Evolutionary conservation across 106 monocot genomes (phyloP), one percentile per base, ranked within the genome.

Genomic region (Allium sativum): DNA sequence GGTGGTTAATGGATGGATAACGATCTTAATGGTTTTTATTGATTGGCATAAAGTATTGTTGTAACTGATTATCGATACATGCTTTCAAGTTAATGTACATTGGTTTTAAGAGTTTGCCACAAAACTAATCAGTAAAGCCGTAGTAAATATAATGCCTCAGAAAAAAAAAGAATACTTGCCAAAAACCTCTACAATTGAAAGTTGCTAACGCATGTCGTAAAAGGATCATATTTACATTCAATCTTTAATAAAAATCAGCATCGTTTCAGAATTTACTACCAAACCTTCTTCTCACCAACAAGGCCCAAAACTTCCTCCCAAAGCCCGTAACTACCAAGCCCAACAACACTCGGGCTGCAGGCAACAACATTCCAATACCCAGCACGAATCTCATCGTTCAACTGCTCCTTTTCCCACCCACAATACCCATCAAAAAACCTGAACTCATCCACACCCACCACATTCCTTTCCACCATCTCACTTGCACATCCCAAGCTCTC

Each of bases 361-460:
- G 89, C 93, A 40, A 57, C 89, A 47, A 83, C 81, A 41, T 45
- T 78, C 93, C 93, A 94, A 56, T 74, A 83, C 48, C 93, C 93
- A 20, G 73, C 78, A 20, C 64, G 54, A 3, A 94, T 74, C 77
- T 94, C 93, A 55, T 83, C 89, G 64, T 47, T 57, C 67, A 94
- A 58, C 50, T 89, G 85, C 48, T 79, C 78, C 62, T 17, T 73
- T 40, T 81, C 89, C 93, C 93, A 94, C 40, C 89, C 89, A 68
- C 93, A 94, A 22, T 78, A 83, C 17, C 93, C 93, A 61, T 94
- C 89, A 65, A 94, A 94, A 69, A 94, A 94, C 60, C 68, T 67
- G 44, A 94, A 89, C n/a, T 86, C 93, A 57, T 64, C 76, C 54
- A 73, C 83, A 7, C 70, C 81, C 7, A 81, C 78, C n/a, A 62